Base-by-base conservation (phyloP, 306 rosid species). In the Fagus crenata region DNA sequence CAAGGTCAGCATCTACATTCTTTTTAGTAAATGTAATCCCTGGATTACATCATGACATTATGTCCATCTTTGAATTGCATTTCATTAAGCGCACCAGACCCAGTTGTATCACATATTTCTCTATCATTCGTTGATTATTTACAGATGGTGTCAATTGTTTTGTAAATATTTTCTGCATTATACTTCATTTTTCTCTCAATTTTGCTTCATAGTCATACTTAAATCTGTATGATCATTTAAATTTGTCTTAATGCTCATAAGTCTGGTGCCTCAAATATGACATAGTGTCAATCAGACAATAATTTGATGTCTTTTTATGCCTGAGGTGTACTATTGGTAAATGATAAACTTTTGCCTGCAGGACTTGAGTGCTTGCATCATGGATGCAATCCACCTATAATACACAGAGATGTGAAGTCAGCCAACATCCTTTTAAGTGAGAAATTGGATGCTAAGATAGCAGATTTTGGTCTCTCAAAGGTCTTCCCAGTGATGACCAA, bases 351-450 rank as follows among this genome's bases (percentile, higher is more conserved):
- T 69, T 83, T 28, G 59, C 53, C 49, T 43, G 49, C 80, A 91
- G 93, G 93, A 35, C 76, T 89, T 65, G 96, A 91, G 78, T 89
- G 89, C 76, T 81, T 91, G 68, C 93, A 86, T 77, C 86, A 89
- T 68, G 96, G 96, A 77, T 87, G 92, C 88, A 87, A 84, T 73
- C 96, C 93, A 72, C 81, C 93, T 4, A 89, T 89, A 77, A 79
- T 91, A 49, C 93, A 89, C 53, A 82, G 93, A 80, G 92, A 91
- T 83, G 92, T 91, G 69, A 89, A 91, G 78, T 81, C 92, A 28
- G 82, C 92, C 22, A 91, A 91, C 75, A 89, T 91, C 80, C 90
- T 91, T 41, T 72, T 89, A 63, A 88, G 87, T 71, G 86, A 87
- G 78, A 82, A 85, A 8, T 78, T 87, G 18, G 92, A 91, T 63